Base-by-base conservation (phyloP, 1,139 yeast species). In the Torulaspora globosa region DNA sequence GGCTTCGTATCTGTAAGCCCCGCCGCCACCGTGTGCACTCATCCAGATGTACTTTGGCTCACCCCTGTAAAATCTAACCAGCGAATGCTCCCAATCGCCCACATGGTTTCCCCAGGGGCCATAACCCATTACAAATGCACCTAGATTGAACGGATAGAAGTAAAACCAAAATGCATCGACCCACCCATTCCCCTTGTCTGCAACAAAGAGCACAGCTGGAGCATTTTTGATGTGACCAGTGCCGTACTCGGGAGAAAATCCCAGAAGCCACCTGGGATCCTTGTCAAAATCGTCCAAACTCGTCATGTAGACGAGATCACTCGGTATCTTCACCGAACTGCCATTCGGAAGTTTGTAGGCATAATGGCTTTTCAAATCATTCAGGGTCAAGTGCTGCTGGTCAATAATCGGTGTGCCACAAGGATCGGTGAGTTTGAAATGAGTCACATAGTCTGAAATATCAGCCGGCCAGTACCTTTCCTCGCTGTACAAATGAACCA, bases 11-110 rank as follows among this genome's bases (percentile, higher is more conserved):
- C 75, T 75, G 64, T 84, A 92, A 0, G 96, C 97, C 18, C 90
- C 84, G 3, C 98, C 98, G 9, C 97, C 97, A 1, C 97, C 96
- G 67, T 92, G 98, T 0, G 97, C 97, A 26, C 95, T 84, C 95
- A 92, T 86, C 97, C 97, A 92, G n/a, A 90, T 80, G 48, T 84
- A 77, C n/a, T 82, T 74, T 0, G 98, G 97, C 50, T 74, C 70
- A 0, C 96, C 96, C 3, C 84, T 76, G 56, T 81, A 77, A 63
- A 86, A 92, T 28, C 98, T 72, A 10, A 89, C 94, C 34, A 92
- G 69, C 2, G 95, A 81, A 65, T 92, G 98, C 59, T 92, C 98
- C 98, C 98, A 92, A 69, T 92, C 98, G 4, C 97, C 98, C 27
- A 92, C 81, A 60, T 92, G 98, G 62, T 90, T 86, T 0, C 98